A percentile compares a stretch with the other conserved stretches of the same genome.
These are phyloP conservation scores for Candida palmyrensis DNA, from an alignment of 805 yeast species.

Conservation along the genomic window DNA sequence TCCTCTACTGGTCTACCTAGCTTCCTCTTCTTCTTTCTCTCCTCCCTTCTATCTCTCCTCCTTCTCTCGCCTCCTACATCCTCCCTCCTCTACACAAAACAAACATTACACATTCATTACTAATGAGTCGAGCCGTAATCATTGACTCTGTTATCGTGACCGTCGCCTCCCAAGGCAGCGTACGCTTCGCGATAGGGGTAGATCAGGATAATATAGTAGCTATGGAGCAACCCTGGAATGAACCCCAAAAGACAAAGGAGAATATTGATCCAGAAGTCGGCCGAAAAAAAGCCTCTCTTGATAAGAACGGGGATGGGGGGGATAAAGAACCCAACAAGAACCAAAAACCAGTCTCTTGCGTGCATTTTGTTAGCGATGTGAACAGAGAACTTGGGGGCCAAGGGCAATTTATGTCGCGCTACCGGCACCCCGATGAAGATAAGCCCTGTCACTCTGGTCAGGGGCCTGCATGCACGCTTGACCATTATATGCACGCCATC, in stretches of 20 bases:
- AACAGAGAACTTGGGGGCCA: too few relatives aligned
- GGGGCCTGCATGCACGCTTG: too few relatives aligned
- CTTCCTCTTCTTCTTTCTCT: too few relatives aligned
- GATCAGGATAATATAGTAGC: conserved; percentile 71
- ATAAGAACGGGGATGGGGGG: conserved; percentile 79
- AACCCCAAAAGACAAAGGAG: conserved; percentile 67
- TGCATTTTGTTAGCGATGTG: conserved; percentile 24
- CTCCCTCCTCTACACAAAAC: not conserved
- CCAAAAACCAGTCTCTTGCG: conserved; percentile 57
- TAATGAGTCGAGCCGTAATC: conserved; percentile 10
- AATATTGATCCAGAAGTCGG: conserved; percentile 65
- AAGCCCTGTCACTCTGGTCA: too few relatives aligned
- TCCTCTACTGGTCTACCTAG: too few relatives aligned
- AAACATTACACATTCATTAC: not conserved
- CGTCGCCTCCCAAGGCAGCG: conserved; percentile 25
- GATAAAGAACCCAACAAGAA: conserved; percentile 61
- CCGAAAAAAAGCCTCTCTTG: conserved; percentile 67
- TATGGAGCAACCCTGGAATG: conserved; percentile 73
- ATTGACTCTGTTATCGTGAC: conserved; percentile 18
- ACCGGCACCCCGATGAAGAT: too few relatives aligned
- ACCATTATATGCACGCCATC: too few relatives aligned
- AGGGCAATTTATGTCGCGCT: too few relatives aligned
- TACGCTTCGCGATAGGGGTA: conserved; percentile 47
- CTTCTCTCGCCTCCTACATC: too few relatives aligned
- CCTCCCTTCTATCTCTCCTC: too few relatives aligned